These are phyloP conservation scores for Scheffersomyces lignosus DNA, from an alignment of 805 yeast genomes.

Conservation along the genomic window DNA sequence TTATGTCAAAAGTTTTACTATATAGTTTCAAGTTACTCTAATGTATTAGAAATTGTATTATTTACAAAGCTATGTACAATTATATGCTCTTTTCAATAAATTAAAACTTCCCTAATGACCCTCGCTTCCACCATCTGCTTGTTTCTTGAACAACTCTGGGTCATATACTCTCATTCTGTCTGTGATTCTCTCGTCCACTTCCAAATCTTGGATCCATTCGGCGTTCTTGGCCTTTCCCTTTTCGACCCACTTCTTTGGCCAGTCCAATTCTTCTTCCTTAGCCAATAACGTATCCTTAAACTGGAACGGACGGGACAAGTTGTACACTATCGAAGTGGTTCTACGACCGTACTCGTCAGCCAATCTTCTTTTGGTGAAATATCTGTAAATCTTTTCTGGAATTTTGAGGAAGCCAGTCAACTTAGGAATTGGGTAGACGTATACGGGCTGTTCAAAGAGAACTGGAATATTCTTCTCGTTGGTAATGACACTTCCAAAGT, in stretches of 20 bases:
- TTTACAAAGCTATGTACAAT: too few relatives aligned
- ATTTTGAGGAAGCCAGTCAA: conserved; percentile 74
- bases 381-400: conserved; percentile 75
- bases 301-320: conserved; percentile 55
- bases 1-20: too few relatives aligned
- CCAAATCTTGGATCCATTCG: conserved; percentile 84
- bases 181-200: conserved; percentile 66
- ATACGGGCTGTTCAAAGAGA: conserved; percentile 73
- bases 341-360: conserved; percentile 63
- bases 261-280: conserved; percentile 70
- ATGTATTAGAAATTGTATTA: too few relatives aligned
- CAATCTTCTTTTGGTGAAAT: conserved; percentile 68
- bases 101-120: too few relatives aligned
- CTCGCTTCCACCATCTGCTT: too few relatives aligned
- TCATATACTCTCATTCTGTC: conserved; percentile 51
- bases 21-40: too few relatives aligned
- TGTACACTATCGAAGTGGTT: conserved; percentile 53
- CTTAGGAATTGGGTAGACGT: conserved; percentile 75
- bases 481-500: conserved; percentile 27
- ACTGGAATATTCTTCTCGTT: conserved; percentile 50
- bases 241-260: conserved; percentile 86
- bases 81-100: too few relatives aligned
- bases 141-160: conserved; percentile 4
- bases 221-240: conserved; percentile 71
- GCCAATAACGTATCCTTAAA: conserved; percentile 44